phyloP scores from a whole-genome alignment of 2,329 filamentous ascomycete genomes.

The Pseudogymnoascus sp. region DNA sequence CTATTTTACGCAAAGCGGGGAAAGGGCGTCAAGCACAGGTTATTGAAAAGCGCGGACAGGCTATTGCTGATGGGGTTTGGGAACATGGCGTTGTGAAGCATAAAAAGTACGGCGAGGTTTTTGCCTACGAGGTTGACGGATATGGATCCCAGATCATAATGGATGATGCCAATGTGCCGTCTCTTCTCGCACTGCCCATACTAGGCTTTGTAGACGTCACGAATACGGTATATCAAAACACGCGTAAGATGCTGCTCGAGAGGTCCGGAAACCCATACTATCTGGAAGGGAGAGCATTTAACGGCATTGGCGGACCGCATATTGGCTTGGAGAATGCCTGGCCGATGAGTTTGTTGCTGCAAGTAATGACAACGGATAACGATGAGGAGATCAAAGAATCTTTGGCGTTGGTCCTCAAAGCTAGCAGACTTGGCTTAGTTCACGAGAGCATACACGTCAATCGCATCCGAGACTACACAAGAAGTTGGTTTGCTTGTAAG shows the following conservation, averaged over 20 bases:
- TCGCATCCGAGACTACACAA: slow-evolving; percentile 60
- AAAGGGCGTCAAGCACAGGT: slow-evolving; percentile 46
- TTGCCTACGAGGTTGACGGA: slow-evolving; percentile 83
- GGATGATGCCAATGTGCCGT: slow-evolving; percentile 86
- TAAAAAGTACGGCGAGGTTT: slow-evolving; percentile 69
- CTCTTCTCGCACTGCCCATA: slow-evolving; percentile 68
- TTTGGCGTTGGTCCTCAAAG: slow-evolving; percentile 66
- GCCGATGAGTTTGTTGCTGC: slow-evolving; percentile 92
- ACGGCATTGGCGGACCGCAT: slow-evolving; percentile 80
- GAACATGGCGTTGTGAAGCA: slow-evolving; percentile 77
- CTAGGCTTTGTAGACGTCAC: slow-evolving; percentile 64
- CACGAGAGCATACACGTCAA: slow-evolving; percentile 92
- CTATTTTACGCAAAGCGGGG: slow-evolving; percentile 55
- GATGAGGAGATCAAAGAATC: slow-evolving; percentile 75
- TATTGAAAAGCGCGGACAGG: slow-evolving; percentile 52
- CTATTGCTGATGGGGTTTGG: slow-evolving; percentile 71
- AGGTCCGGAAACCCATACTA: slow-evolving; percentile 71
- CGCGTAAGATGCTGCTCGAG: slow-evolving; percentile 57
- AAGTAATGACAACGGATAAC: slow-evolving; percentile 80
- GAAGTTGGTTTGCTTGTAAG: slow-evolving; percentile 85
- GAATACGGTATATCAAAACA: slow-evolving; percentile 78
- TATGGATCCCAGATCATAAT: slow-evolving; percentile 78
- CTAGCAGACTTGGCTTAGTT: slow-evolving; percentile 70
- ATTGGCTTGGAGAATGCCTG: slow-evolving; percentile 87
- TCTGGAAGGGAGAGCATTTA: slow-evolving; percentile 67